phyloP scores from a whole-genome alignment of 2,329 filamentous ascomycete species.

The Aureobasidium namibiae region DNA sequence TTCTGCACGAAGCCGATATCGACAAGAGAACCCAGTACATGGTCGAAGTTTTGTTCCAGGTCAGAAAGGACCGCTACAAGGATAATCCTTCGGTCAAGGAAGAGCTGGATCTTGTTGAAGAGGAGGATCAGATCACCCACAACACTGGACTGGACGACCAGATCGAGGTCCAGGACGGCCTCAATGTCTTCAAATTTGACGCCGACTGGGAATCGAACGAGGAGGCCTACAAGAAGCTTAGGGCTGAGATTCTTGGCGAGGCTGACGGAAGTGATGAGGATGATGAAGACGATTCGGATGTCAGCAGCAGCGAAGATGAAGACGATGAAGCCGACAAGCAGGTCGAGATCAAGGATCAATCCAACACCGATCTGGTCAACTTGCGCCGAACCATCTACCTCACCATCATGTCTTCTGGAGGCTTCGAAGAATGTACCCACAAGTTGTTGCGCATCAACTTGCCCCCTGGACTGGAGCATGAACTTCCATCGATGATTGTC shows the following conservation, averaged over 20 bases:
- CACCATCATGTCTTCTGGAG: slow-evolving; percentile 93
- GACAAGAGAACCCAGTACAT: slow-evolving; percentile 99
- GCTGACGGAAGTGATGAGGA: slow-evolving; percentile 60
- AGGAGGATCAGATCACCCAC: slow-evolving; percentile 97
- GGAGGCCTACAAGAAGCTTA: slow-evolving; percentile 78
- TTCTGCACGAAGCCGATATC: slow-evolving; percentile 92
- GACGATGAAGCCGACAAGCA: slow-evolving; percentile 71
- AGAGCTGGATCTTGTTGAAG: slow-evolving; percentile 89
- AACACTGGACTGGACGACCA: slow-evolving; percentile 73
- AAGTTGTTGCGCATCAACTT: slow-evolving; percentile 86
- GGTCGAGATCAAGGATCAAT: slow-evolving; percentile 95
- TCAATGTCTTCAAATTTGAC: slow-evolving; percentile 96
- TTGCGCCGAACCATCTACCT: slow-evolving; percentile 90
- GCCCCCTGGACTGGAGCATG: slow-evolving; percentile 75
- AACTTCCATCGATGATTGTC: slow-evolving; percentile 92
- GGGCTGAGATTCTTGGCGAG: slow-evolving; percentile 89
- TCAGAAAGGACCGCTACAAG: slow-evolving; percentile 93
- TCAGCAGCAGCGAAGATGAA: slow-evolving; percentile 34
- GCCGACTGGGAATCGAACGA: slow-evolving; percentile 85
- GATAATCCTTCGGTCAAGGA: slow-evolving; percentile 86
- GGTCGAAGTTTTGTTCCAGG: slow-evolving; percentile 96
- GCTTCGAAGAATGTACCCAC: slow-evolving; percentile 94
- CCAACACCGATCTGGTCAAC: slow-evolving; percentile 90
- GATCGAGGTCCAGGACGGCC: slow-evolving; percentile 72
- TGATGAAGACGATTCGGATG: slow-evolving; percentile 57